A percentile compares a stretch with the other conserved stretches of the same genome.
These are phyloP conservation scores for Stagonosporopsis chrysanthemi DNA, from an alignment of 2,329 filamentous ascomycete species.

Conservation along the genomic window DNA sequence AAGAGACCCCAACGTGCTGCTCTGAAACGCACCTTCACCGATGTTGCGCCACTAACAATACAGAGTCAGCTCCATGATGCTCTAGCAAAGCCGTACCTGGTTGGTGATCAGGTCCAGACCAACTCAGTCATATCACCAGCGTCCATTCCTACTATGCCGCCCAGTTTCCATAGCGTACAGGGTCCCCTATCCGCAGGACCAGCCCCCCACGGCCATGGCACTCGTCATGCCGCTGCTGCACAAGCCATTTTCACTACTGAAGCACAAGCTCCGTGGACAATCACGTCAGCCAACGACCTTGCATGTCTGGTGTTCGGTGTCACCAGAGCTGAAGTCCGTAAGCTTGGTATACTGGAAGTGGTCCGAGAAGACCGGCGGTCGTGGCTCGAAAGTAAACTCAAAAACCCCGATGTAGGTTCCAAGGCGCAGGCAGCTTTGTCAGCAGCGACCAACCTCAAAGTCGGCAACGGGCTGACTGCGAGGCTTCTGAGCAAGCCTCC, in stretches of 20 bases:
- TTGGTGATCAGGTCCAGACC: slow-evolving; percentile 57
- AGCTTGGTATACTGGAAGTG: slow-evolving; percentile 93
- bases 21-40: slow-evolving; percentile 87
- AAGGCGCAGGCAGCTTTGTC: slow-evolving; percentile 48
- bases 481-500: slow-evolving; percentile 84
- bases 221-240: slow-evolving; percentile 86
- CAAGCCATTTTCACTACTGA: slow-evolving; percentile 99
- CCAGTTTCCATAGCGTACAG: slow-evolving; percentile 41
- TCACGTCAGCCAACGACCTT: slow-evolving; percentile 93
- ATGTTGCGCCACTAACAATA: slow-evolving; percentile 75
- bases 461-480: slow-evolving; percentile 87
- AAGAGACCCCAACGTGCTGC: slow-evolving; percentile 60
- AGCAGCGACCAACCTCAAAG: slow-evolving; percentile 58
- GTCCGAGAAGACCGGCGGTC: slow-evolving; percentile 86
- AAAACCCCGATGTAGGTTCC: slow-evolving; percentile 64
- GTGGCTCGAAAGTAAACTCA: slow-evolving; percentile 88
- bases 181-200: slow-evolving; percentile 49
- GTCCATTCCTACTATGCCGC: slow-evolving; percentile 50
- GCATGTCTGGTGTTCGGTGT: slow-evolving; percentile 99
- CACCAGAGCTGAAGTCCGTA: slow-evolving; percentile 92
- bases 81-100: slow-evolving; percentile 80
- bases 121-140: slow-evolving; percentile 57
- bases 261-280: slow-evolving; percentile 88
- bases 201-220: slow-evolving; percentile 80
- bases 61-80: slow-evolving; percentile 87